Conservation (phyloP, 2,329 filamentous ascomycete genomes). For the Fusarium bactridioides region DNA sequence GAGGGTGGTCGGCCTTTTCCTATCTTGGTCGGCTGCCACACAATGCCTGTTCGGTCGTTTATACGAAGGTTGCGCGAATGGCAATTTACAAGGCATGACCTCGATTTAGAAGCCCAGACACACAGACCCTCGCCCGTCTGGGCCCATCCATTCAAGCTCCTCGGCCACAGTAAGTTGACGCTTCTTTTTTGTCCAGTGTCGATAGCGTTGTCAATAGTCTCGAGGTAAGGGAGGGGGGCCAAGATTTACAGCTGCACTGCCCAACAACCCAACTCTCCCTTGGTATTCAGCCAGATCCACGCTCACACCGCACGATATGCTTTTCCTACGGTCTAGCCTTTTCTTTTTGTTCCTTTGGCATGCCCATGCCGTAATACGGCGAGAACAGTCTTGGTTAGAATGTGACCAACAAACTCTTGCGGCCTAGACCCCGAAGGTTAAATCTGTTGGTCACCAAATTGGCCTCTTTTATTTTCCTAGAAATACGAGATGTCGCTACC, state of each 20-base stretch:
- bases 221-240: background rate
- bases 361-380: background rate
- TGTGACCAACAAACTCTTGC: background rate
- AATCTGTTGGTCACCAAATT: conserved; percentile 9
- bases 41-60: background rate
- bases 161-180: conserved; percentile 6
- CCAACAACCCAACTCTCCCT: background rate
- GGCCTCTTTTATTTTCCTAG: background rate
- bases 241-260: background rate
- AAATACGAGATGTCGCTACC: conserved; percentile 15
- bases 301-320: background rate
- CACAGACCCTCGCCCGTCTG: background rate
- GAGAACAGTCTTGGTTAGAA: background rate
- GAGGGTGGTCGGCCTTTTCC: background rate
- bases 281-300: background rate
- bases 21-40: background rate
- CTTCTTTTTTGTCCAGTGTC: background rate
- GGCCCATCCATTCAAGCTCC: conserved; percentile 11
- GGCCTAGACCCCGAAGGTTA: conserved; percentile 9
- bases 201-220: conserved; percentile 11
- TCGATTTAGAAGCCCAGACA: conserved; percentile 24
- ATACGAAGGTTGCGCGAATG: conserved; percentile 4
- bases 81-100: conserved; percentile 12
- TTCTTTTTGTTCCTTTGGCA: background rate
- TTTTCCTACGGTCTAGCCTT: background rate